Conservation (phyloP, 495 filamentous ascomycete genomes). For the Tuber indicum region DNA sequence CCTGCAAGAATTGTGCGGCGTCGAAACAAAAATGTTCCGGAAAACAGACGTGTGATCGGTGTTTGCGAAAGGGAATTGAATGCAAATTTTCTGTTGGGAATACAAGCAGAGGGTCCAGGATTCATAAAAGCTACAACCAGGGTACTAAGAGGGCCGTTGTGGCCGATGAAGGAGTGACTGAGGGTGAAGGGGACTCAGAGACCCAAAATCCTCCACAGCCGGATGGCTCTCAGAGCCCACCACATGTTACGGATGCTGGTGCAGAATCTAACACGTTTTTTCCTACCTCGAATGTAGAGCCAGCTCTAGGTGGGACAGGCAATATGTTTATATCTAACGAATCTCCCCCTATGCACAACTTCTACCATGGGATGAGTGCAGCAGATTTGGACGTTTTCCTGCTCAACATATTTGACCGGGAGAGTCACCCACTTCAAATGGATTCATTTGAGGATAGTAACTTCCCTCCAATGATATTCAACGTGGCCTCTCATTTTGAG, state of each 20-base stretch:
- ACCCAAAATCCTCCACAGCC: background rate
- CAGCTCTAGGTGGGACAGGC: background rate
- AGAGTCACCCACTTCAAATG: conserved; percentile 3
- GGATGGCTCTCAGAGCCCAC: background rate
- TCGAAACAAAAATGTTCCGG: background rate
- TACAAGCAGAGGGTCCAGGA: background rate
- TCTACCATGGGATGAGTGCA: background rate
- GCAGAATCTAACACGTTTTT: background rate
- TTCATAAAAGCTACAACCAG: conserved; percentile 1
- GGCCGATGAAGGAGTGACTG: background rate
- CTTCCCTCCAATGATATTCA: background rate
- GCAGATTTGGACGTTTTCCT: conserved; percentile 1
- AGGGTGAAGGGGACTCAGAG: background rate
- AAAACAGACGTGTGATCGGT: background rate
- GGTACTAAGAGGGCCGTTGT: background rate
- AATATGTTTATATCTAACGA: background rate
- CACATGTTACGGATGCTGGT: background rate
- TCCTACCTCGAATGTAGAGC: background rate
- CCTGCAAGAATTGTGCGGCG: background rate
- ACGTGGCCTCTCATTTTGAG: background rate
- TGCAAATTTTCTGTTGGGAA: conserved; percentile 2
- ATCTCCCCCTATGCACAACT: background rate
- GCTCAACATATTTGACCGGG: conserved; percentile 4
- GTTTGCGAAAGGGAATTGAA: background rate
- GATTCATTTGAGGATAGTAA: conserved; percentile 1